Base-by-base conservation (phyloP, 2,329 filamentous ascomycete genomes). In the Aspergillus uvarum region DNA sequence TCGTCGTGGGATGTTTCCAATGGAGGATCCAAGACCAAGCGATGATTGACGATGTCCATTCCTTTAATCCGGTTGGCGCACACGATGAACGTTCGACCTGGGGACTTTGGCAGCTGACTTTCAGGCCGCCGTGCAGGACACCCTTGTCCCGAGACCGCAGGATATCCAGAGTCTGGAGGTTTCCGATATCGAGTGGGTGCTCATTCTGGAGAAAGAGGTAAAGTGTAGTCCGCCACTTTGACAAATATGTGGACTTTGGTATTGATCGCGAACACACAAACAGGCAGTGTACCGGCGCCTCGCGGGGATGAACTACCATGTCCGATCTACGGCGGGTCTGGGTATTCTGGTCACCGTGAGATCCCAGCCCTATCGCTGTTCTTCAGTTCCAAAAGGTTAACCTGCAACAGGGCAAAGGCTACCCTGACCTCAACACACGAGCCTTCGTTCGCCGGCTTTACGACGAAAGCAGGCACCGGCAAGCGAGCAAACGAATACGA, bases 121-220 rank as follows among this genome's bases (percentile, higher is more conserved):
- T n/a, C 24, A 7, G 1, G 5, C 11, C 16, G 2, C 38, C 38
- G 6, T 44, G 1, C 48, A 85, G 78, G 84, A 84, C n/a, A 72
- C 79, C 3, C 75, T 87, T 2, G 75, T 87, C n/a, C 82, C 84
- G 5, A 77, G 73, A 22, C 61, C 81, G 10, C 73, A 77, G 50
- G 76, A 81, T 5, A 70, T 77, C n/a, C 75, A 82, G 4, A 70
- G 67, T 1, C 64, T 85, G 6, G 74, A 82, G 54, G 70, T 85
- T 26, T 70, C 72, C 4, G 67, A 69, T n/a, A 70, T 82, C 14
- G 72, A 76, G n/a, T 87, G 85, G 85, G 77, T 89, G 26, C 73
- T 88, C 1, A 78, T 88, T 3, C 75, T 89, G 24, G 86, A 89
- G 68, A 89, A 89, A 75, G 86, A 89, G 77, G 84, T 83, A 71